phyloP scores from a whole-genome alignment of 2,329 filamentous ascomycete species.

The Aspergillus jensenii region DNA sequence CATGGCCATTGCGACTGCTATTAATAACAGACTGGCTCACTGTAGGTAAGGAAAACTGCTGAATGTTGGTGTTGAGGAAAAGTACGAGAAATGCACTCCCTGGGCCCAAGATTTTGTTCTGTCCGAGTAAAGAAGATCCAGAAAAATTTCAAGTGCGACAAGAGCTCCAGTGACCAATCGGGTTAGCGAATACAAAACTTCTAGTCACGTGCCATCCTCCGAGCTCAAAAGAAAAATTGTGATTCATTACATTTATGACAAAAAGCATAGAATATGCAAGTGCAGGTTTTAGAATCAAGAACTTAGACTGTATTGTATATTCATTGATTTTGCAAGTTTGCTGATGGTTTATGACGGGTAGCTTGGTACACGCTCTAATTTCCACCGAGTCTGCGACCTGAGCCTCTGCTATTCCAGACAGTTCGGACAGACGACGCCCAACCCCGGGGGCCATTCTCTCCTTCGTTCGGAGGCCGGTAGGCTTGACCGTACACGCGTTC shows the following conservation, averaged over 20 bases:
- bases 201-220: slow-evolving; percentile 13
- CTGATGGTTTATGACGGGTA: too few relatives aligned
- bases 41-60: slow-evolving; percentile 16
- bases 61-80: slow-evolving; percentile 20
- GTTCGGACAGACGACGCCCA: slow-evolving; percentile 34
- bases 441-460: slow-evolving; percentile 17
- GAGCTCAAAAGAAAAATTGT: not conserved
- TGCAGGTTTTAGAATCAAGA: too few relatives aligned
- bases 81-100: slow-evolving; percentile 22
- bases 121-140: slow-evolving; percentile 24
- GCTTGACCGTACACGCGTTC: slow-evolving; percentile 64
- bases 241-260: not conserved
- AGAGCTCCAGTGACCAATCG: slow-evolving; percentile 20
- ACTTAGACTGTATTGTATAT: too few relatives aligned
- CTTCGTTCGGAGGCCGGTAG: slow-evolving; percentile 42
- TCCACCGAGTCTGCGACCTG: slow-evolving; percentile 42
- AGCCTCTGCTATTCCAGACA: slow-evolving; percentile 41
- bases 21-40: slow-evolving; percentile 26
- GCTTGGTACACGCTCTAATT: slow-evolving; percentile 18
- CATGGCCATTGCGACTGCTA: slow-evolving; percentile 51
- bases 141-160: slow-evolving; percentile 31
- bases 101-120: slow-evolving; percentile 22
- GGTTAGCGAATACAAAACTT: slow-evolving; percentile 24
- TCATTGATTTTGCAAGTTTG: not conserved
- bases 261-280: too few relatives aligned